These are phyloP conservation scores for Funneliformis mosseae DNA, from an alignment of 192 early-diverging fungal species.

Conservation along the genomic window DNA sequence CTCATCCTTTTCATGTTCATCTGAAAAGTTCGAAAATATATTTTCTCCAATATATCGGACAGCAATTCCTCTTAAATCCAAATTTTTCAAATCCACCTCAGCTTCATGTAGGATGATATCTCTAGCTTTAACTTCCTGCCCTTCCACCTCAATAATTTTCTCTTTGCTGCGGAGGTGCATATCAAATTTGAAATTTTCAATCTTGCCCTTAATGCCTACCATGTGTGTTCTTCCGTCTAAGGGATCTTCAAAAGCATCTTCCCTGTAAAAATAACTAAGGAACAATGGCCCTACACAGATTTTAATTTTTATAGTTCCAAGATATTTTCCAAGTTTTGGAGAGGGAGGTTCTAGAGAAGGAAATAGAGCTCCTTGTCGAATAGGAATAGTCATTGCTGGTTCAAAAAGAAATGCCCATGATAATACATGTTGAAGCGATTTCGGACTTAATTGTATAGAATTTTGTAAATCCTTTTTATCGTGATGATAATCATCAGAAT, in stretches of 20 bases:
- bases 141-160: slow-evolving; percentile 34
- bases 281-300: slow-evolving; percentile 39
- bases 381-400: slow-evolving; percentile 45
- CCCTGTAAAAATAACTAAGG: slow-evolving; percentile 45
- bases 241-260: slow-evolving; percentile 37
- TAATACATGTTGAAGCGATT: slow-evolving; percentile 43
- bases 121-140: slow-evolving; percentile 35
- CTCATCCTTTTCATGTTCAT: slow-evolving; percentile 21
- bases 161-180: slow-evolving; percentile 44
- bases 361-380: slow-evolving; percentile 43
- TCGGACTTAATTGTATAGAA: slow-evolving; percentile 45
- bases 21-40: neutral
- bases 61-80: slow-evolving; percentile 43
- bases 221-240: slow-evolving; percentile 39
- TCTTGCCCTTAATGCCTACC: slow-evolving; percentile 45
- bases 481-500: neutral
- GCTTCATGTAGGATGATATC: slow-evolving; percentile 47
- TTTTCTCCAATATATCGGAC: slow-evolving; percentile 24
- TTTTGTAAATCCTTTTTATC: slow-evolving; percentile 24
- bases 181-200: slow-evolving; percentile 42
- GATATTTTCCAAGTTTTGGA: slow-evolving; percentile 45
- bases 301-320: slow-evolving; percentile 49
- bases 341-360: slow-evolving; percentile 37
- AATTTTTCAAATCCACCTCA: slow-evolving; percentile 42
- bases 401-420: slow-evolving; percentile 49